A percentile compares a stretch with the other conserved stretches of the same genome.
phyloP scores from a whole-genome alignment of 192 early-diverging fungal species.

The Umbelopsis ramanniana region DNA sequence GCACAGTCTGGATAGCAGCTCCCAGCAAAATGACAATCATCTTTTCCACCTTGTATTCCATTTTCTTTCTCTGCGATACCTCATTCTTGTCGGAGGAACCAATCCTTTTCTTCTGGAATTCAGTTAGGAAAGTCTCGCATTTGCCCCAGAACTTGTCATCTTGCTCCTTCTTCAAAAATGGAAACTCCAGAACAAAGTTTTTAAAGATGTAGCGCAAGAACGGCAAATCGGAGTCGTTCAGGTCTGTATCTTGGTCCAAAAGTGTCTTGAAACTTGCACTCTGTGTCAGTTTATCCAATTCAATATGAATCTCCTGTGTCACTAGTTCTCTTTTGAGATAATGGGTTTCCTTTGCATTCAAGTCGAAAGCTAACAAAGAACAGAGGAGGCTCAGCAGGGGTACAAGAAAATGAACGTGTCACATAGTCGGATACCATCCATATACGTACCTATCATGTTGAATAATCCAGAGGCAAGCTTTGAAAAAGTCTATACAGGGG shows the following conservation, averaged over 20 bases:
- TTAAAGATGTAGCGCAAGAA: conserved; percentile 52
- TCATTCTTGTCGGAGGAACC: conserved; percentile 26
- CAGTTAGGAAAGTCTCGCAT: conserved; percentile 48
- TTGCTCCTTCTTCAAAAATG: conserved; percentile 48
- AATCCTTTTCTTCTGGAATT: conserved; percentile 48
- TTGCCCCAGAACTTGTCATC: conserved; percentile 51
- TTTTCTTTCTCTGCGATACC: conserved; percentile 30
- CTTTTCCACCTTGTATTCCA: conserved; percentile 40
- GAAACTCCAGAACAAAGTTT: conserved; percentile 51
- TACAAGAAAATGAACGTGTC: not conserved
- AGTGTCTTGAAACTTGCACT: conserved; percentile 24
- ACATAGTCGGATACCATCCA: not conserved
- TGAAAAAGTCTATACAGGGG: not conserved
- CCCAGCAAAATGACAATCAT: conserved; percentile 36
- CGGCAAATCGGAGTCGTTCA: conserved; percentile 42
- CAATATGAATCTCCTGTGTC: conserved; percentile 48
- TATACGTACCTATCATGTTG: not conserved
- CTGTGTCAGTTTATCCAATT: conserved; percentile 39
- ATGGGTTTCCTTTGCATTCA: conserved; percentile 49
- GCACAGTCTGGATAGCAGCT: conserved; percentile 36
- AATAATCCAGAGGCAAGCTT: not conserved
- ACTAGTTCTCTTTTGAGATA: conserved; percentile 61
- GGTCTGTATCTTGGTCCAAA: conserved; percentile 20
- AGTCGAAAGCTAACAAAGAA: not conserved
- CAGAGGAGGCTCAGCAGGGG: not conserved